Percentiles rank a stretch among this genome's conserved stretches.
Conservation (phyloP, 1,139 yeast species). For the Yamadazyma aaseri region DNA sequence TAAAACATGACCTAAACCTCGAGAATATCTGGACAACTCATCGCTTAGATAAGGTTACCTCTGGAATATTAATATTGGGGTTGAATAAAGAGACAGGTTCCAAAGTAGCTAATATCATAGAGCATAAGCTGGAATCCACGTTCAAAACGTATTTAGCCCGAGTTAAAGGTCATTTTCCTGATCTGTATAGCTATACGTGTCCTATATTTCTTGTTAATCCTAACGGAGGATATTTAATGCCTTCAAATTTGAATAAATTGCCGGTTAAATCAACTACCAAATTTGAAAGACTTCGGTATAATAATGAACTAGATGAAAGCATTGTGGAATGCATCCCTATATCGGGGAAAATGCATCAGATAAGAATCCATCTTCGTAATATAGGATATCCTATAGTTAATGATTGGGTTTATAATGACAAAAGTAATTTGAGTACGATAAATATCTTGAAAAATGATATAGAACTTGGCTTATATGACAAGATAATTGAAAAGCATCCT, state of each 20-base stretch:
- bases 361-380: constrained; percentile 67
- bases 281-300: constrained; percentile 28
- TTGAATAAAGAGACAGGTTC: constrained; percentile 46
- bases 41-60: constrained; percentile 70
- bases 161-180: constrained; percentile 60
- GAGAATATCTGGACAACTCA: constrained; percentile 56
- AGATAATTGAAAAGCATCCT: constrained; percentile 20
- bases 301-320: constrained; percentile 39
- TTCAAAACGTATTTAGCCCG: constrained; percentile 58
- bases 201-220: constrained; percentile 39
- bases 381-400: constrained; percentile 68
- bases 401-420: constrained; percentile 54
- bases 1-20: constrained; percentile 39
- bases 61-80: constrained; percentile 67
- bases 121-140: constrained; percentile 31
- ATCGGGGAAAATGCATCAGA: constrained; percentile 79
- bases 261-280: constrained; percentile 34
- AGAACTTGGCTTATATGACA: constrained; percentile 28
- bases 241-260: constrained; percentile 24
- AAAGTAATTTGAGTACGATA: constrained; percentile 11
- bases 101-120: constrained; percentile 39
- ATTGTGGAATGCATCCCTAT: constrained; percentile 64
- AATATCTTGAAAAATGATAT: constrained; percentile 22
- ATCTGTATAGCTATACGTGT: constrained; percentile 22
- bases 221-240: constrained; percentile 37